Conservation (phyloP, 129 eudicot species). For the Gnaphalium uliginosum region DNA sequence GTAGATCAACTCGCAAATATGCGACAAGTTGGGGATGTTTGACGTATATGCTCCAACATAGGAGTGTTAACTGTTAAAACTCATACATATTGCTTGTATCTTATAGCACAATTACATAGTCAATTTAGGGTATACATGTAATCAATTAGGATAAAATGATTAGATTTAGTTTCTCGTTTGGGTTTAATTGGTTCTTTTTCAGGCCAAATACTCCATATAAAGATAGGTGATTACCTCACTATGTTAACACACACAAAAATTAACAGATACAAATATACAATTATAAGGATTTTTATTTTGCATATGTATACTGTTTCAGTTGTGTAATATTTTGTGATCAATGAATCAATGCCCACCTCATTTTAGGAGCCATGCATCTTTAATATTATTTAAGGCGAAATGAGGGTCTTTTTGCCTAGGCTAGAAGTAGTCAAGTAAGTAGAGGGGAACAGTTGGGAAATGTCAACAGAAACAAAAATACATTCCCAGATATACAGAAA, state of each 20-base stretch:
- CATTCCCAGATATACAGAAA: neutral
- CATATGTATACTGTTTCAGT: neutral
- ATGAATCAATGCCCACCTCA: neutral
- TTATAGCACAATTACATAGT: neutral
- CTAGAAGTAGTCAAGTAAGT: neutral
- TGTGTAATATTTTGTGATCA: neutral
- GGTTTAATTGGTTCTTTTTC: neutral
- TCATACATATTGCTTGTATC: neutral
- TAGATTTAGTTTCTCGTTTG: neutral
- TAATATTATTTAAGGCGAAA: neutral
- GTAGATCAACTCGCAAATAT: neutral
- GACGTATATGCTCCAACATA: neutral
- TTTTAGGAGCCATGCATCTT: neutral
- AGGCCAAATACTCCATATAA: neutral
- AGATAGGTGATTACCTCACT: neutral
- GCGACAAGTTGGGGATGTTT: neutral
- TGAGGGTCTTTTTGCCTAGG: neutral
- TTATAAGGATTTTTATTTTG: neutral
- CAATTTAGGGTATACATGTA: neutral
- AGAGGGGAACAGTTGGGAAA: neutral
- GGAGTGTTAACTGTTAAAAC: neutral
- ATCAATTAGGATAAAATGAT: neutral
- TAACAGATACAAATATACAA: neutral
- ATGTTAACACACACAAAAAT: neutral
- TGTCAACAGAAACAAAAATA: neutral